Evolutionary conservation across 2,329 filamentous ascomycete species (phyloP).

Genomic region (Aspergillus floridensis): DNA sequence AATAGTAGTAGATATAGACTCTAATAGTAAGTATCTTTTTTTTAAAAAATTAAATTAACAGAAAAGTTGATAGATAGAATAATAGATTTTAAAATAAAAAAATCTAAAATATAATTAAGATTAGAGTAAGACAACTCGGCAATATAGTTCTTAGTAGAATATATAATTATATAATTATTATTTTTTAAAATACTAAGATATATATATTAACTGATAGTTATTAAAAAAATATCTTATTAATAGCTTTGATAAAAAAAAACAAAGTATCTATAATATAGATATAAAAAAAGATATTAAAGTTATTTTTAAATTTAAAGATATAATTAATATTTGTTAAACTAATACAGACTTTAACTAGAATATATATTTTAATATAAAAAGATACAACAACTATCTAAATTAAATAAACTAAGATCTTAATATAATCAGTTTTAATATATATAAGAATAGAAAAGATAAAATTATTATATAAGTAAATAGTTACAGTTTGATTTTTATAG

Average conservation of each 20-base stretch:
- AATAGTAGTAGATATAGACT: neutral
- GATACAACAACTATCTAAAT: neutral
- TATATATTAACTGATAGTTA: no score
- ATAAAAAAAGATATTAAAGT: no score
- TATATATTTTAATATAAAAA: neutral
- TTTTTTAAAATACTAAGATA: neutral
- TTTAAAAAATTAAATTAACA: neutral
- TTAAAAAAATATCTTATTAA: no score
- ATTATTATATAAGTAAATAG: neutral
- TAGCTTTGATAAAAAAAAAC: no score
- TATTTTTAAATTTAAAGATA: no score
- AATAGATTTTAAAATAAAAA: no score
- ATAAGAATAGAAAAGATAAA: neutral
- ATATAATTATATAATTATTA: neutral
- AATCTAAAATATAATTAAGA: no score
- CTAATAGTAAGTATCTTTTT: neutral
- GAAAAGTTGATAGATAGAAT: no score
- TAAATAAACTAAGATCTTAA: neutral
- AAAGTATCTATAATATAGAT: no score
- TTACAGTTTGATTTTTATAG: neutral
- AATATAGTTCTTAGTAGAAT: neutral
- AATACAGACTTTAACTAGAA: neutral
- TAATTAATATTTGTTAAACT: neutral
- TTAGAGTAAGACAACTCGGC: no score
- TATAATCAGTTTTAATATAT: neutral